Evolutionary conservation across 2,329 filamentous ascomycete species (phyloP), one percentile per base, ranked within the genome.

Genomic region (Lanzia echinophila): DNA sequence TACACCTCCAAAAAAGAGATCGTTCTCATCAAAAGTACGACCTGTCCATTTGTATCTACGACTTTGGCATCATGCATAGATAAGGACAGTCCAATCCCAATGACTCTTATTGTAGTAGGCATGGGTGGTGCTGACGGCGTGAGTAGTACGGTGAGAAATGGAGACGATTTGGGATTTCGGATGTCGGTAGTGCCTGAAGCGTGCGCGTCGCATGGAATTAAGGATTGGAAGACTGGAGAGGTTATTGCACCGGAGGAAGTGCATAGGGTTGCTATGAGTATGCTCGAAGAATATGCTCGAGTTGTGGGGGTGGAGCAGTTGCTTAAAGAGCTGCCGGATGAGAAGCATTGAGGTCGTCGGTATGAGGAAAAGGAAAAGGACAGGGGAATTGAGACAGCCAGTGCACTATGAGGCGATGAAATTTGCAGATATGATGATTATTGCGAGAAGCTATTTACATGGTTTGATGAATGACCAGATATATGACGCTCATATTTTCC

Each of bases 111-210:
- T 13, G 53, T 63, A 3, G 50, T 60, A 19, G 62, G 62, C 0
- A 62, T 64, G 59, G 60, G 63, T 57, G 50, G 61, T 3, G 44
- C 56, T 13, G 44, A 63, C 24, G 63, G 62, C 45, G 34, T 64
- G 5, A 62, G 60, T 51, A 61, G 46, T 32, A 62, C 61, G 1
- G 53, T 53, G 31, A 57, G 61, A 15, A 54, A 58, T 54, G 62
- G 56, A 4, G 47, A 33, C 5, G 62, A 64, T 57, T 34, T 63
- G 47, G 60, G 61, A 12, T 60, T 55, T 32, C 43, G 58, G 3
- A 57, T 64, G 33, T 41, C 58, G 7, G 62, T 63, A 52, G 59
- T 63, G 2, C 49, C 28, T 5, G 60, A 64, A 56, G 60, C 61
- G 3, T 63, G 59, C 56, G 59, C 60, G 19, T 56, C 48, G 24